phyloP scores from a whole-genome alignment of 2,329 filamentous ascomycete species.

The Zymoseptoria passerinii region DNA sequence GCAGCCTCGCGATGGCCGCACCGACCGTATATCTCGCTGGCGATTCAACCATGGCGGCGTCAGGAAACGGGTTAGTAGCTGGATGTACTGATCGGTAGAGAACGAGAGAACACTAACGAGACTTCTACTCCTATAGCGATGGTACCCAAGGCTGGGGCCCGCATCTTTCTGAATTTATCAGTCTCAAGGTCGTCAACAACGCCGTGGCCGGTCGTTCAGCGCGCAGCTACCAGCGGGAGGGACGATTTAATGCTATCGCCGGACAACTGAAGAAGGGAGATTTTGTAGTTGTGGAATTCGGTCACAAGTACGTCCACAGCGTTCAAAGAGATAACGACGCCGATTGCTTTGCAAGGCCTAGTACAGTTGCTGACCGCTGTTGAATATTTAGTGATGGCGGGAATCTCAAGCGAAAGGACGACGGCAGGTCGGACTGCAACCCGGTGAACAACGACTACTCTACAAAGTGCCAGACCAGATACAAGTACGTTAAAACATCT shows the following conservation, averaged over 20 bases:
- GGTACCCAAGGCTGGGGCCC: constrained; percentile 51
- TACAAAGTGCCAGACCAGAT: constrained; percentile 34
- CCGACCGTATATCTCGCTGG: constrained; percentile 49
- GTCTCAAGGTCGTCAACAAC: constrained; percentile 50
- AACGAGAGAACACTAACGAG: neutral
- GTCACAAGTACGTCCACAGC: constrained; percentile 47
- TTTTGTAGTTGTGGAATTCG: constrained; percentile 63
- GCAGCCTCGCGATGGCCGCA: constrained; percentile 1
- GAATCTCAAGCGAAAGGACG: constrained; percentile 47
- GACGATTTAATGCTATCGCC: constrained; percentile 53
- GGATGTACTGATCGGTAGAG: neutral
- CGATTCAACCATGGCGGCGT: constrained; percentile 53
- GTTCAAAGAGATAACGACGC: neutral
- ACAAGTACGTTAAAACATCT: constrained; percentile 6
- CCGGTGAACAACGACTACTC: constrained; percentile 46
- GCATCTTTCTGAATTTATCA: constrained; percentile 48
- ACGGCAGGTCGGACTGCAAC: constrained; percentile 52
- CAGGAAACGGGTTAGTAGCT: constrained; percentile 30
- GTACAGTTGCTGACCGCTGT: neutral
- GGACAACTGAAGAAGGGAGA: constrained; percentile 48
- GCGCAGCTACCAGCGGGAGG: constrained; percentile 58
- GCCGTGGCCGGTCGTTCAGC: constrained; percentile 60
- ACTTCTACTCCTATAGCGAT: constrained; percentile 5
- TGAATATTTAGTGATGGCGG: constrained; percentile 45
- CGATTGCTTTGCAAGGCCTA: neutral